Evolutionary conservation across 805 yeast genomes (phyloP), one percentile per base, ranked within the genome.

Genomic region (Pichia manshurica): DNA sequence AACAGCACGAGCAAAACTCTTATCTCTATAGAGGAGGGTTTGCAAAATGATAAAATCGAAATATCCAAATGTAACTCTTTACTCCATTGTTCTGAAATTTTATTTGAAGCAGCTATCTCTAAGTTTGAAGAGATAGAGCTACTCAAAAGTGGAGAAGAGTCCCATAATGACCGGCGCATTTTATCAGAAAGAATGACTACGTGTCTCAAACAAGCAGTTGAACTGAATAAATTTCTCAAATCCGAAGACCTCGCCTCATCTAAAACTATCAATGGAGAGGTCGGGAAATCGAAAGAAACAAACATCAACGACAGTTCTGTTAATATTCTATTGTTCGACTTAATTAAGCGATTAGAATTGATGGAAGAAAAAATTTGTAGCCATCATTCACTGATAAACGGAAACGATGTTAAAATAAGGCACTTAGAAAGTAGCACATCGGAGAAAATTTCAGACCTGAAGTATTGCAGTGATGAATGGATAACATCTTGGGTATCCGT

Each of bases 401-500:
- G 48, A 9, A 51, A 50, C 32, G 16, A 34, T 28, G 46, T 31
- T 10, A 39, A 41, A 13, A 50, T 56, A 4, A 45, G 45, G 37
- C 50, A 46, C 8, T 31, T 52, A 17, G 51, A 20, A 29, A 16
- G 12, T 10, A 31, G 9, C 7, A 42, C 58, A 7, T 32, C 19
- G 20, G 48, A 49, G 4, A 54, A 56, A 22, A 35, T 59, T 7
- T 20, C 39, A 3, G 42, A 47, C 8, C 39, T 51, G 28, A 50
- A 54, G 21, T 16, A 33, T 22, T 40, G 41, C 13, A 55, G 53
- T 45, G 60, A 59, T 19, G 50, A 52, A 28, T 57, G 58, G 60
- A 35, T 60, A 3, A 58, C 50, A 28, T 52, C 53, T n/a, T 63
- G 66, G 65, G 53, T 61, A 32, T 60, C 66, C 0, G 57, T 56